A percentile compares a stretch with the other conserved stretches of the same genome.
phyloP scores from a whole-genome alignment of 192 early-diverging fungal species.

The Gonapodya sp. region DNA sequence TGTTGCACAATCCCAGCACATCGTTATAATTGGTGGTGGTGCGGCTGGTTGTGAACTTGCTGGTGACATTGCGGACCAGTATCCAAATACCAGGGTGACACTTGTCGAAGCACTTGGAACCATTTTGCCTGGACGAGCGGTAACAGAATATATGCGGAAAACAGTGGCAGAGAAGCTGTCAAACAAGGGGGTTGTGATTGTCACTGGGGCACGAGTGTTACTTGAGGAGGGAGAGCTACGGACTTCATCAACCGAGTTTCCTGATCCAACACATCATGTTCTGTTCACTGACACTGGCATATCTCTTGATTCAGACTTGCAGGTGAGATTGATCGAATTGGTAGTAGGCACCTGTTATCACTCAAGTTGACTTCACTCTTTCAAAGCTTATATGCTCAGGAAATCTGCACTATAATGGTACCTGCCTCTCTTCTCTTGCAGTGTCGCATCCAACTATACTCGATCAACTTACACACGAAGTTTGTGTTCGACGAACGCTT shows the following conservation, averaged over 20 bases:
- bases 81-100: slow-evolving; percentile 33
- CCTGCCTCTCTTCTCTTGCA: neutral
- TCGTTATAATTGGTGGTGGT: slow-evolving; percentile 62
- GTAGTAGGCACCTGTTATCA: neutral
- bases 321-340: neutral
- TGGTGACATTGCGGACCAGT: slow-evolving; percentile 39
- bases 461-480: slow-evolving; percentile 23
- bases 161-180: neutral
- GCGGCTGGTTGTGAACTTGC: slow-evolving; percentile 47
- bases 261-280: neutral
- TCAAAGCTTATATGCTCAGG: slow-evolving; percentile 13
- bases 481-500: slow-evolving; percentile 35
- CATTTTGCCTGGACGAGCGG: slow-evolving; percentile 19
- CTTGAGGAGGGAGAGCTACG: neutral
- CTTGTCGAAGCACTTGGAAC: slow-evolving; percentile 32
- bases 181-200: neutral
- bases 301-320: neutral
- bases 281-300: neutral
- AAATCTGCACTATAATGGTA: slow-evolving; percentile 12
- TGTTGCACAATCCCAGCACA: slow-evolving; percentile 33
- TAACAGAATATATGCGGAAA: neutral
- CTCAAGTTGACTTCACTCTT: neutral
- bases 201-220: neutral
- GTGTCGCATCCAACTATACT: neutral
- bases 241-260: neutral